Percentiles rank a stretch among this genome's conserved stretches.
Evolutionary conservation across 176 grass and related monocot species (phyloP).

Genomic region (Oryza nivara): DNA sequence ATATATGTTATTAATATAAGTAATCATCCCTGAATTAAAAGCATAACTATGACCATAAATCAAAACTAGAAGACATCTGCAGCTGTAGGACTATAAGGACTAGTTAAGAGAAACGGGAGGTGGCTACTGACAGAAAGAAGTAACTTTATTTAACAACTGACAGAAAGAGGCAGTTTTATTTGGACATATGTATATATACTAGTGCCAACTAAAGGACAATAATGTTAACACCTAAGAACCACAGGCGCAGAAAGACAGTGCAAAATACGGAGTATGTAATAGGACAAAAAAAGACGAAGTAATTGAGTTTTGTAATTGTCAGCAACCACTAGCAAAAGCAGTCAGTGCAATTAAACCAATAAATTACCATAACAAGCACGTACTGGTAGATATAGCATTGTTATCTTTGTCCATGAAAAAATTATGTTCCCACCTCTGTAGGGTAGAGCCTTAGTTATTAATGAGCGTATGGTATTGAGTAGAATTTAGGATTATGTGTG

Average conservation of each 20-base stretch:
- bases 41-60: background rate
- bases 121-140: background rate
- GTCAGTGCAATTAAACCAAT: background rate
- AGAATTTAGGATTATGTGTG: background rate
- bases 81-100: background rate
- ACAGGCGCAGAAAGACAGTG: background rate
- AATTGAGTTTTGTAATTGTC: background rate
- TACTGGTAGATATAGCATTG: background rate
- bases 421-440: background rate
- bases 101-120: background rate
- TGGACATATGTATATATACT: background rate
- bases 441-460: background rate
- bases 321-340: constrained; percentile 6
- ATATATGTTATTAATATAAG: background rate
- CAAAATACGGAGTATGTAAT: background rate
- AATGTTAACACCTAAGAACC: background rate
- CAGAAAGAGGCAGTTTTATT: background rate
- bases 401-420: background rate
- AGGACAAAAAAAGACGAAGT: constrained; percentile 10
- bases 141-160: no score
- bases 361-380: background rate
- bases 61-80: background rate
- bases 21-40: background rate
- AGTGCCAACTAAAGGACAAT: background rate
- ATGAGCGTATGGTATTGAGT: background rate